These are phyloP conservation scores for Penicillium flavigenum DNA, from an alignment of 495 filamentous ascomycete species.

Conservation along the genomic window DNA sequence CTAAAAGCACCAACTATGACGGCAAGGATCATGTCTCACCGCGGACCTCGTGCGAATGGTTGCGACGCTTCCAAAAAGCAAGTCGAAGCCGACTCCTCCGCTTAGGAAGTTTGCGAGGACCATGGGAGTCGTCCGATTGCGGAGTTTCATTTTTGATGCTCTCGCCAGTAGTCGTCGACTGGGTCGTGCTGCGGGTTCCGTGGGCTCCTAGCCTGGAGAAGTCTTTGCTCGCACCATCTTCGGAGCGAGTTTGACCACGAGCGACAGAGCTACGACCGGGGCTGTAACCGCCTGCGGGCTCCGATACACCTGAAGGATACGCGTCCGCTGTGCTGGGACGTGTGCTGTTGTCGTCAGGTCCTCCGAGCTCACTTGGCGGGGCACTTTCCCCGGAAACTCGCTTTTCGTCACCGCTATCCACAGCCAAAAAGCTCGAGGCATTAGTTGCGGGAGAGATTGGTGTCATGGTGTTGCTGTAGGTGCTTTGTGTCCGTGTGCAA, in stretches of 20 bases:
- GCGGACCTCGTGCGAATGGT: constrained; percentile 38
- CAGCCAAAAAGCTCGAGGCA: constrained; percentile 51
- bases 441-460: constrained; percentile 52
- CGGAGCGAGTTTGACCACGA: constrained; percentile 19
- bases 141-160: constrained; percentile 30
- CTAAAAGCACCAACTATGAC: constrained; percentile 5
- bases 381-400: constrained; percentile 32
- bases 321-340: constrained; percentile 32
- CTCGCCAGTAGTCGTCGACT: constrained; percentile 33
- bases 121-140: constrained; percentile 26
- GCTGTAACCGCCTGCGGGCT: constrained; percentile 24
- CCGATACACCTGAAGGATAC: constrained; percentile 23
- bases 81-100: constrained; percentile 45
- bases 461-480: constrained; percentile 47
- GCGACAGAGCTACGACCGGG: constrained; percentile 19
- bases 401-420: constrained; percentile 50
- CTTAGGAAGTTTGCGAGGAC: constrained; percentile 34
- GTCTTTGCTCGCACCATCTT: constrained; percentile 32
- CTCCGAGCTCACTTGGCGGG: constrained; percentile 29
- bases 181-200: constrained; percentile 31
- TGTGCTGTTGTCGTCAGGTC: constrained; percentile 30
- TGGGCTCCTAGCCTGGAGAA: constrained; percentile 26
- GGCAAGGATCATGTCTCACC: constrained; percentile 35
- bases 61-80: constrained; percentile 48
- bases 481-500: constrained; percentile 47